phyloP scores from a whole-genome alignment of 768 basidiomycete species.

The Scleroderma citrinum region DNA sequence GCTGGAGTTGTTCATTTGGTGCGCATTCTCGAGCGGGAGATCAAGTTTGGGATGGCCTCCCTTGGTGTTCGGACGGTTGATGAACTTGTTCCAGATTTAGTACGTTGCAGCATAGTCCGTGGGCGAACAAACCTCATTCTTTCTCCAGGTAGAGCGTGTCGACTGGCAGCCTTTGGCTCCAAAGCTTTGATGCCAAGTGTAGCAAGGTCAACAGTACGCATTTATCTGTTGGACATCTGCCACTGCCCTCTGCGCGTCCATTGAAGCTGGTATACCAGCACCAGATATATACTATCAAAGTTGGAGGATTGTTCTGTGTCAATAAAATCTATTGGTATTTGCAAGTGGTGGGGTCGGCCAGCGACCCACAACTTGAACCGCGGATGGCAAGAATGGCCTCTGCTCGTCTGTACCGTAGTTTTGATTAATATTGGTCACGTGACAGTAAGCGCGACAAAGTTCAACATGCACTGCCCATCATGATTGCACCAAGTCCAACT shows the following conservation, averaged over 20 bases:
- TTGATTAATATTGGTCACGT: constrained; percentile 7
- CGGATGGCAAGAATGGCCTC: too few species aligned
- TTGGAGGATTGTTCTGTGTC: too few species aligned
- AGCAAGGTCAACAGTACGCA: too few species aligned
- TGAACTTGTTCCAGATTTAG: constrained; percentile 73
- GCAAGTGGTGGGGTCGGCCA: too few species aligned
- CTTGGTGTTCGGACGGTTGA: constrained; percentile 61
- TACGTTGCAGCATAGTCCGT: constrained; percentile 25
- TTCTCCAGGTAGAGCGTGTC: constrained; percentile 56
- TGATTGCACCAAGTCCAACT: neutral
- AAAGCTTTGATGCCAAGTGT: constrained; percentile 24
- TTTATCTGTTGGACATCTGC: too few species aligned
- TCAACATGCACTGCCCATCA: neutral
- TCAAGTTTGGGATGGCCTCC: constrained; percentile 67
- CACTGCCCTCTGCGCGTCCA: too few species aligned
- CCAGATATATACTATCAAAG: too few species aligned
- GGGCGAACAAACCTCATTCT: constrained; percentile 3
- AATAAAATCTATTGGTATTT: too few species aligned
- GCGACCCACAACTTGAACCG: too few species aligned
- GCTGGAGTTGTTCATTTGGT: constrained; percentile 61
- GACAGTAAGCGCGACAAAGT: constrained; percentile 4
- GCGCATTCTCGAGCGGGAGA: constrained; percentile 71
- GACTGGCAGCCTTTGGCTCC: constrained; percentile 51
- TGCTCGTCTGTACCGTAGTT: too few species aligned
- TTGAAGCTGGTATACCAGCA: too few species aligned